Base-by-base conservation (phyloP, 768 basidiomycete genomes). In the Suillus brevipes region DNA sequence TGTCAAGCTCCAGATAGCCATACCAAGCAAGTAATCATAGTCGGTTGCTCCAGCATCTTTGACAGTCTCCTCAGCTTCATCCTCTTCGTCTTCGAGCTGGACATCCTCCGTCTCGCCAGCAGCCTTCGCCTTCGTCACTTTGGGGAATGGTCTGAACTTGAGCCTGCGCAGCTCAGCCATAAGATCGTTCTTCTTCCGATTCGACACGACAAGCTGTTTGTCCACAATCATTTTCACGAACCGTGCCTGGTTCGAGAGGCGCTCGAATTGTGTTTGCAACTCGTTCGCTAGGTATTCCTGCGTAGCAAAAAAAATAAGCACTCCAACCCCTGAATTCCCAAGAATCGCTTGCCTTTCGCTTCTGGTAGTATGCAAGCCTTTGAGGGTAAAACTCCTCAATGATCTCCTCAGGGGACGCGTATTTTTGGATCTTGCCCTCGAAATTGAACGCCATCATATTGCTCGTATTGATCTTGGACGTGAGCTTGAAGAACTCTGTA, bases 371-470 rank as follows among this genome's bases (percentile, higher is more conserved):
- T 34, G 92, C 88, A 67, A 99, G 79, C 18, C 97, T 87, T 63
- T 88, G 80, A 34, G 93, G 91, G 74, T 93, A 99, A 74, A 97
- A 99, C 45, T 97, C 96, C 67, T 93, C 89, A 53, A 99, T 77
- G 61, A 99, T 93, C 69, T 95, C 91, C 73, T 99, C 97, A 0
- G 97, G 87, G 0, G 89, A 85, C 20, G 85, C 81, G 76, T 98
- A 99, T 78, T 89, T 96, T 80, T 89, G 94, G 80, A 99, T 97
- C 81, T 97, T 97, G 70, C 94, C 90, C 20, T 96, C 92, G 66
- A 92, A 86, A 77, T 99, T 97, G 77, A 99, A 99, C 78, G 94
- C 95, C 20, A 99, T 97, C 97, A 99, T 99, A 80, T 99, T 99
- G 74, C 87, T 85, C 18, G 94, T 97, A 76, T 84, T 91, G 75